Conservation (phyloP, 257 asterid genomes). For the Gentiana dahurica region DNA sequence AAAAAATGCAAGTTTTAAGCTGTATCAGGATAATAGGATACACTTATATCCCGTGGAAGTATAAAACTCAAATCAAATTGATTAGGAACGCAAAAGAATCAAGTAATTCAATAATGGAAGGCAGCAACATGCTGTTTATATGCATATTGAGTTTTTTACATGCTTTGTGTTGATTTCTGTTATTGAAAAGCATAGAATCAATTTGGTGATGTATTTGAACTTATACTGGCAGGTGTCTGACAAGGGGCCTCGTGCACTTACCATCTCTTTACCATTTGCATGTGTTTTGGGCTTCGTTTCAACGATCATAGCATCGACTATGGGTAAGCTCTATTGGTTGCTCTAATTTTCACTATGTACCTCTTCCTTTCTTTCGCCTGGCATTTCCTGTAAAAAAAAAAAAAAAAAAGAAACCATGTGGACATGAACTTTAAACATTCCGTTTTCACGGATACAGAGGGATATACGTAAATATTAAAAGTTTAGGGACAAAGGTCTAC, state of each 20-base stretch:
- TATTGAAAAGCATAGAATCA: neutral
- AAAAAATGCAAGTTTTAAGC: too few species aligned
- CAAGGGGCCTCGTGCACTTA: conserved; percentile 88
- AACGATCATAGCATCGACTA: conserved; percentile 88
- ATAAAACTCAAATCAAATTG: too few species aligned
- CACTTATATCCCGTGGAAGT: too few species aligned
- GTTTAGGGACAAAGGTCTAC: too few species aligned
- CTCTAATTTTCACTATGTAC: neutral
- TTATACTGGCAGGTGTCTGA: conserved; percentile 50
- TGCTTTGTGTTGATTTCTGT: neutral
- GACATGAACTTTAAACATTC: neutral
- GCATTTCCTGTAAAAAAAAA: neutral
- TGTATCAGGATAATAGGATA: too few species aligned
- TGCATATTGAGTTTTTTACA: too few species aligned
- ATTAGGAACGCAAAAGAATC: too few species aligned
- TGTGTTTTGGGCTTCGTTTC: conserved; percentile 84
- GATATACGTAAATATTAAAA: too few species aligned
- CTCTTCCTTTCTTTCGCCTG: neutral
- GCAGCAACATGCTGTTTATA: too few species aligned
- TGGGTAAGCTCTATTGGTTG: conserved; percentile 41
- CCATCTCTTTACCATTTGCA: conserved; percentile 88
- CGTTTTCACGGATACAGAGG: too few species aligned
- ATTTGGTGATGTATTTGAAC: neutral
- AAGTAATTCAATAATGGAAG: too few species aligned
- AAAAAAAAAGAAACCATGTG: neutral